Base-by-base conservation (phyloP, 2,329 filamentous ascomycete species). In the Fusarium agapanthi region DNA sequence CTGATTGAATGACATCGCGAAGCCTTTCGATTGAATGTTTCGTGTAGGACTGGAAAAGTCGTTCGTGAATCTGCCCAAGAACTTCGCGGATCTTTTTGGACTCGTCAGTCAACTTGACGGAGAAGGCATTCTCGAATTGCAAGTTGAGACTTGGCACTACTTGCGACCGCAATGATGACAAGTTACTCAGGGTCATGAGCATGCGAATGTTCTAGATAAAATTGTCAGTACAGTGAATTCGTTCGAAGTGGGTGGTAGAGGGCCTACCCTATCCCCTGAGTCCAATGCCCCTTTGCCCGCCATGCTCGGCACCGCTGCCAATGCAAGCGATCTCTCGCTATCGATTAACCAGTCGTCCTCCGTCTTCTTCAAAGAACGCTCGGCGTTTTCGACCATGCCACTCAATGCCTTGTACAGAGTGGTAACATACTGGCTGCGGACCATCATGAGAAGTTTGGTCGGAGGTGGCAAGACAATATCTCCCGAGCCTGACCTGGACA, bases 351-450 rank as follows among this genome's bases (percentile, higher is more conserved):
- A 90, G 63, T 90, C 88, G 66, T 90, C 88, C 4, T 92, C 90
- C 2, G 89, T 84, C 74, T 89, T 90, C 74, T 91, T 89, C 20
- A 90, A 81, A 7, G 91, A 88, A 64, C 90, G 90, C 82, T 98
- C 95, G 7, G 96, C 95, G 81, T 97, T 98, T 82, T 98, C 96
- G 3, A 99, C 95, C 90, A 99, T 95, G 28, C 95, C 96, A 76
- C 94, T 97, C 41, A 99, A 84, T 12, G 94, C 94, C 81, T 97
- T 97, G 83, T 98, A 98, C 47, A 99, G 84, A 65, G 95, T 97
- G 12, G 92, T 95, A 22, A 97, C 95, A 78, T 99, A 99, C 79
- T 97, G 94, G 72, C 91, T 92, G 72, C 95, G 90, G 22, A 98
- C 94, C 89, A 95, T 94, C 80, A 47, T 97, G 93, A 98, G 85